Percentiles rank a stretch among this genome's conserved stretches.
These are phyloP conservation scores for Paraphysoderma sedebokerense DNA, from an alignment of 371 early-diverging fungal genomes.

Conservation along the genomic window DNA sequence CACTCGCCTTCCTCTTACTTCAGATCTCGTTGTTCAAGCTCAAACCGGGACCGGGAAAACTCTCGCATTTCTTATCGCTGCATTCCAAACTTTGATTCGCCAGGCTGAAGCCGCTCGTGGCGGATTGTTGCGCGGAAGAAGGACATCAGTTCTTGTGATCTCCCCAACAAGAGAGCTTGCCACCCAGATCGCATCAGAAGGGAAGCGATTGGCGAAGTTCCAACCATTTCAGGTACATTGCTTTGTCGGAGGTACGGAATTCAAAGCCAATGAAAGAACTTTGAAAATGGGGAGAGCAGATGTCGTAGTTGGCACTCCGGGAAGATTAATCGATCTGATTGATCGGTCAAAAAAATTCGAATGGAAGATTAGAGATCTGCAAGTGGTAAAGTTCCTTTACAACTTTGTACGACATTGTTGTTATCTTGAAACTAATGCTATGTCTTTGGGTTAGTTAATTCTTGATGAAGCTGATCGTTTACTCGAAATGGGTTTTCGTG, in stretches of 20 bases:
- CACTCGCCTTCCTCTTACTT: slow-evolving; percentile 43
- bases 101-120: slow-evolving; percentile 9
- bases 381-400: too few species aligned
- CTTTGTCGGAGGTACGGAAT: slow-evolving; percentile 80
- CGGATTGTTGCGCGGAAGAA: too few species aligned
- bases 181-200: slow-evolving; percentile 79
- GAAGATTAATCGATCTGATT: slow-evolving; percentile 80
- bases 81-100: slow-evolving; percentile 26
- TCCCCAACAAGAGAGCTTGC: slow-evolving; percentile 97
- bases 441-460: slow-evolving; percentile 44
- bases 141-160: slow-evolving; percentile 47
- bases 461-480: slow-evolving; percentile 98
- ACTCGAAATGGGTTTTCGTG: slow-evolving; percentile 95
- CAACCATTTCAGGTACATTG: slow-evolving; percentile 50
- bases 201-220: slow-evolving; percentile 37
- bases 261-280: slow-evolving; percentile 34
- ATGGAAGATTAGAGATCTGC: slow-evolving; percentile 61
- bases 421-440: too few species aligned
- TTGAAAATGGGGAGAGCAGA: slow-evolving; percentile 49
- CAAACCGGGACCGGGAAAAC: slow-evolving; percentile 99
- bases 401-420: too few species aligned
- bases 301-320: slow-evolving; percentile 92
- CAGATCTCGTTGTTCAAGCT: slow-evolving; percentile 74
- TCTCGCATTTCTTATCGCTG: slow-evolving; percentile 74
- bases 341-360: slow-evolving; percentile 59